Evolutionary conservation across 768 basidiomycete species (phyloP), one percentile per base, ranked within the genome.

Genomic region (Hygrophoropsis aurantiaca): DNA sequence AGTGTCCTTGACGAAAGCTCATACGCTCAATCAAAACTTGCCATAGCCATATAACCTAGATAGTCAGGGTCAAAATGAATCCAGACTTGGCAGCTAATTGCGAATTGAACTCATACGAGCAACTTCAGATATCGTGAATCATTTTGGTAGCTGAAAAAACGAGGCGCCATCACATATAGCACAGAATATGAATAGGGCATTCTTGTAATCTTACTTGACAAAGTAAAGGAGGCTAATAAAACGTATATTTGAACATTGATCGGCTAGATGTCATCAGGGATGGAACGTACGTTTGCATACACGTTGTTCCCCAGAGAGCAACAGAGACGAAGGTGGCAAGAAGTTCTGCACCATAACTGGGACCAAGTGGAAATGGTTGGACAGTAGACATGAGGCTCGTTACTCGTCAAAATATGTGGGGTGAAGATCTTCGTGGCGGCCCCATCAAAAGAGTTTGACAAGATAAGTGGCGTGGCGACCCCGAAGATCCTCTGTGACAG

Each of bases 281-380:
- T 6, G 13, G 27, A 30, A 30, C 27, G 27, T 6, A 30, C 58
- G 58, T 49, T 26, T 58, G 57, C 5, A 49, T 45, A 37, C 57
- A 58, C 32, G 57, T 60, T 37, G 59, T 50, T 6, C 58, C 58
- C 58, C 58, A 58, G 10, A 58, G 58, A 18, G 50, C 57, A 27
- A 59, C 55, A 19, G 58, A 40, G 37, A 57, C 43, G 9, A 58
- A 13, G 33, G 49, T 40, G 3, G 44, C 50, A 37, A 58, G 24
- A 13, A 58, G 57, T 13, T 53, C 50, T 3, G 57, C 35, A 35
- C 57, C 57, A 24, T 21, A 40, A 10, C 23, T 47, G 13, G 36
- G 25, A 23, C 30, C 19, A 33, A 20, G 32, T 47, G 36, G 40
- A 23, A 30, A 30, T 6, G 27, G 27, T 13, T 30, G 27, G 7